A percentile compares a stretch with the other conserved stretches of the same genome.
Conservation (phyloP, 192 early-diverging fungal genomes). For the Gorgonomyces haynaldii region DNA sequence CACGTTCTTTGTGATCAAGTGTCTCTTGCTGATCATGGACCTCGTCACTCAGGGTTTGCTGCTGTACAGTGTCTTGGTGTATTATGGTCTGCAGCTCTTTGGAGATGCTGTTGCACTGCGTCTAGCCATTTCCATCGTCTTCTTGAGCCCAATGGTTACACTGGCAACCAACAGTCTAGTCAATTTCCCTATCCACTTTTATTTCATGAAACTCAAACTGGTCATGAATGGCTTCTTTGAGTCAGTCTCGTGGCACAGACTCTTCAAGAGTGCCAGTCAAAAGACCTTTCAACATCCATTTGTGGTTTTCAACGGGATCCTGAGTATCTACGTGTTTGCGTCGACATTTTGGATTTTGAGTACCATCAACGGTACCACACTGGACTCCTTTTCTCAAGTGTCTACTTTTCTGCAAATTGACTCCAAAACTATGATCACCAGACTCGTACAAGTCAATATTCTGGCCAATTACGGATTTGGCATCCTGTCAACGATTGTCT, state of each 20-base stretch:
- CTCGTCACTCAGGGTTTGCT: background rate
- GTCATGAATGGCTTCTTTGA: no score
- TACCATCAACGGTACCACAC: background rate
- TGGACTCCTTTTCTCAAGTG: background rate
- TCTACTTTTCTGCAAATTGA: background rate
- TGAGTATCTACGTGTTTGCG: background rate
- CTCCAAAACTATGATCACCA: background rate
- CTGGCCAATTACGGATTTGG: constrained; percentile 9
- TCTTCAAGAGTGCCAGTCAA: no score
- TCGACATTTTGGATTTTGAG: background rate
- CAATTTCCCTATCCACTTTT: constrained; percentile 5
- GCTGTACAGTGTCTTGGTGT: constrained; percentile 4
- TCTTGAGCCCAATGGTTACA: constrained; percentile 1
- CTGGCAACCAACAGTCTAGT: constrained; percentile 8
- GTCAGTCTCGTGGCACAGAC: no score
- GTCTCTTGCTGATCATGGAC: constrained; percentile 1
- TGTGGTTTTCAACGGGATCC: no score
- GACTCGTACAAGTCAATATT: constrained; percentile 1
- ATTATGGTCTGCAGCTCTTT: background rate
- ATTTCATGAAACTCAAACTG: background rate
- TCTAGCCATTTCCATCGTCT: background rate
- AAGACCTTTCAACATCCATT: no score
- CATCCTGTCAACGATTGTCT: background rate
- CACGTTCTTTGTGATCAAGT: constrained; percentile 1
- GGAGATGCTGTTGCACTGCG: background rate